Conservation (phyloP, 805 yeast species). For the Yarrowia sp. region DNA sequence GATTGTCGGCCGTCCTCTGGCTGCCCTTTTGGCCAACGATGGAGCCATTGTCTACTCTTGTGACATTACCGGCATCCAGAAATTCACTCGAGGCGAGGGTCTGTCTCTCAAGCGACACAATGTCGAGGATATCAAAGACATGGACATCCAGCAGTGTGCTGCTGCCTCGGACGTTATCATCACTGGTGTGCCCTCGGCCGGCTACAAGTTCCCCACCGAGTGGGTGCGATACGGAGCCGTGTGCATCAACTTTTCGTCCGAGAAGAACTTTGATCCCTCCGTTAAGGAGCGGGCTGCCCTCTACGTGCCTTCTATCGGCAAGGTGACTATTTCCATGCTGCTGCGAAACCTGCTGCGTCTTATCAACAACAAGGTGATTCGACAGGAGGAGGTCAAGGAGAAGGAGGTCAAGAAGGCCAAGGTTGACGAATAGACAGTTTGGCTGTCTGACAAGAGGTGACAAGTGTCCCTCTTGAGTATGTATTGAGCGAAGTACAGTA, state of each 20-base stretch:
- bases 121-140: slow-evolving; percentile 53
- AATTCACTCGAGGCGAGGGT: slow-evolving; percentile 92
- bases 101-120: slow-evolving; percentile 76
- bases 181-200: slow-evolving; percentile 88
- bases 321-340: slow-evolving; percentile 93
- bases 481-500: background rate
- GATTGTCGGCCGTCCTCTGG: slow-evolving; percentile 95
- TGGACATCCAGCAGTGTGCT: slow-evolving; percentile 26
- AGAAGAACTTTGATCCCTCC: slow-evolving; percentile 74
- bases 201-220: slow-evolving; percentile 82
- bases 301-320: slow-evolving; percentile 94
- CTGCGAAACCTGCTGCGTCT: slow-evolving; percentile 83
- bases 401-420: slow-evolving; percentile 22
- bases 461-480: background rate
- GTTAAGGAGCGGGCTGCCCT: slow-evolving; percentile 83
- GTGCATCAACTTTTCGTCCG: slow-evolving; percentile 83
- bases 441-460: background rate
- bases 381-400: slow-evolving; percentile 21
- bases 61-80: slow-evolving; percentile 82
- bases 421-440: background rate
- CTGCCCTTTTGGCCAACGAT: slow-evolving; percentile 92
- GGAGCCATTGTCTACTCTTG: slow-evolving; percentile 95
- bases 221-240: slow-evolving; percentile 82
- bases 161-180: slow-evolving; percentile 85
- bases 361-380: slow-evolving; percentile 55